Evolutionary conservation across 2,329 filamentous ascomycete species (phyloP), one percentile per base, ranked within the genome.

Genomic region (Triangularia setosa): DNA sequence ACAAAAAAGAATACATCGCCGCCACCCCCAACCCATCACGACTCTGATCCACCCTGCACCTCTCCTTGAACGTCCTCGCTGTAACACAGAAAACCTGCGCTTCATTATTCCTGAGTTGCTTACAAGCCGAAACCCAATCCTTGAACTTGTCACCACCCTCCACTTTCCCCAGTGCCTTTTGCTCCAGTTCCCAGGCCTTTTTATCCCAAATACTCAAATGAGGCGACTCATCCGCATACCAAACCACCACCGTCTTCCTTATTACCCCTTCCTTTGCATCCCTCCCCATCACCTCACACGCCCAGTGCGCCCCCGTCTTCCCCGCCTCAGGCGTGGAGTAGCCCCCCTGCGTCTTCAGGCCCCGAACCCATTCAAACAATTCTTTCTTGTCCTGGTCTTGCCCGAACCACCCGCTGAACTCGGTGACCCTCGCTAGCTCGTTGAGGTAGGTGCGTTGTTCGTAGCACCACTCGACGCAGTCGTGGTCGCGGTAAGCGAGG

Each of bases 401-500:
- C 12, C 72, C 67, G 60, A 76, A 76, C 81, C 81, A 84, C 3
- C 81, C 80, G 80, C 30, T 44, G 30, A 33, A 59, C 33, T 59
- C 57, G 33, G 28, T 48, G 3, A 48, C 18, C 4, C n/a, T 48
- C 11, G n/a, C 40, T 5, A 21, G 40, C 5, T 48, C 40, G 40
- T 48, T 48, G 40, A 21, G 5, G 40, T 48, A 48, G n/a, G 40
- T 18, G n/a, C n/a, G 40, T 14, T 18, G 7, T n/a, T 48, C 11
- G 18, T n/a, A 6, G 1, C n/a, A 48, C 52, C 52, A 55, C 23
- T 28, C 52, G 23, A 55, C 40, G 14, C 71, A 70, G 65, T 72
- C 75, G 69, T 83, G 83, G 71, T 84, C 82, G 5, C 82, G 77
- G 66, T 84, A 84, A 1, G 79, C 80, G 12, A 84, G 70, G 3